Base-by-base conservation (phyloP, 129 eudicot species). In the Scalesia atractyloides region DNA sequence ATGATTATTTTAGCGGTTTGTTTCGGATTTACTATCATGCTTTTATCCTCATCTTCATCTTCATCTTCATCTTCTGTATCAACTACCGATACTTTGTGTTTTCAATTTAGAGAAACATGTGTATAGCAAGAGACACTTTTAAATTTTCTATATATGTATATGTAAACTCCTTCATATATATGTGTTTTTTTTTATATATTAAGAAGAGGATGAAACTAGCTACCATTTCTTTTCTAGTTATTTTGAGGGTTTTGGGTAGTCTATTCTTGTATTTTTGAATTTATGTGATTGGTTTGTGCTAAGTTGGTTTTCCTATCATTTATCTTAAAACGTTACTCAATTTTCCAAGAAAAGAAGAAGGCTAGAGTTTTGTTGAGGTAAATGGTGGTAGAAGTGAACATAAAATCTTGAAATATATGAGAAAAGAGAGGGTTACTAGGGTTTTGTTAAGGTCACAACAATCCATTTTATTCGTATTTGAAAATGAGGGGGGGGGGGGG, bases 41-140 rank as follows among this genome's bases (percentile, higher is more conserved):
- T 49, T 59, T 48, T 46, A 30, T 76, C 41, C n/a, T 76, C 51
- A 43, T 36, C 68, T 34, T 1, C 62, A 18, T 61, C 51, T 15
- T n/a, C 72, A 41, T 76, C 70, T 48, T 60, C 82, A 11, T 77
- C 41, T 70, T 70, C 51, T 70, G 72, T 63, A 70, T 78, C 50
- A 78, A 26, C 46, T 46, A 58, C 19, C 12, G 72, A 37, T 74
- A 68, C 72, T 53, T 54, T 53, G 67, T 78, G 73, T 78, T 71
- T 72, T 46, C 11, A 60, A 66, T 78, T 71, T 53, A 66, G 77
- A 64, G 68, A 78, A 77, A 70, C 64, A 63, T 78, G 82, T 78
- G 82, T 78, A 78, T 78, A 78, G 82, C 77, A 71, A 78, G 68
- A 71, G 77, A 78, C 19, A 78, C 73, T 64, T 76, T 48, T 77